Evolutionary conservation across 2,329 filamentous ascomycete species (phyloP).

Genomic region (Ophiostoma tasmaniense): DNA sequence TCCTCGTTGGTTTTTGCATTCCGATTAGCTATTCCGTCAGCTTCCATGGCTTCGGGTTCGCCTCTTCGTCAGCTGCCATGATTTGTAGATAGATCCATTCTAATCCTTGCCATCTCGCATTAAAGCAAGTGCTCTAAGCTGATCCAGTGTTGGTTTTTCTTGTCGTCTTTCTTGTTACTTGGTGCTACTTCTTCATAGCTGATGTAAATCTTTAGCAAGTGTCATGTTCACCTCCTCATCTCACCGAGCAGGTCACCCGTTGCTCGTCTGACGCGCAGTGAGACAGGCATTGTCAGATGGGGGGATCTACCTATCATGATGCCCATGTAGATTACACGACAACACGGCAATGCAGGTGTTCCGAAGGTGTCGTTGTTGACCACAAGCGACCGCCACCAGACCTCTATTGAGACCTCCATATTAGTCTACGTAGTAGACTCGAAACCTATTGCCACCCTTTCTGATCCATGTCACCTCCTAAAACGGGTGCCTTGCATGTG

Average conservation of each 20-base stretch:
- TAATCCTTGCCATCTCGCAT: neutral
- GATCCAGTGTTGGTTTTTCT: no score
- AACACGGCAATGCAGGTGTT: neutral
- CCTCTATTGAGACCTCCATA: neutral
- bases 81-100: neutral
- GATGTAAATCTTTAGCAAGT: no score
- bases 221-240: neutral
- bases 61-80: neutral
- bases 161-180: no score
- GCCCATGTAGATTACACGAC: neutral
- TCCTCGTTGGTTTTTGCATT: neutral
- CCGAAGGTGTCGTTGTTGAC: neutral
- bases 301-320: neutral
- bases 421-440: no score
- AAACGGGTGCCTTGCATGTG: slow-evolving; percentile 1
- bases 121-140: neutral
- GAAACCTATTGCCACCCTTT: neutral
- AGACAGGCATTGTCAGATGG: neutral
- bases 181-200: no score
- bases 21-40: neutral
- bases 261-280: neutral
- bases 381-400: neutral
- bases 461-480: neutral
- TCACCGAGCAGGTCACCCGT: neutral
- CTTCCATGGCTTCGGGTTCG: neutral